These are phyloP conservation scores for Globisporangium sylvaticum DNA, from an alignment of 352 stramenopile species.

Conservation along the genomic window DNA sequence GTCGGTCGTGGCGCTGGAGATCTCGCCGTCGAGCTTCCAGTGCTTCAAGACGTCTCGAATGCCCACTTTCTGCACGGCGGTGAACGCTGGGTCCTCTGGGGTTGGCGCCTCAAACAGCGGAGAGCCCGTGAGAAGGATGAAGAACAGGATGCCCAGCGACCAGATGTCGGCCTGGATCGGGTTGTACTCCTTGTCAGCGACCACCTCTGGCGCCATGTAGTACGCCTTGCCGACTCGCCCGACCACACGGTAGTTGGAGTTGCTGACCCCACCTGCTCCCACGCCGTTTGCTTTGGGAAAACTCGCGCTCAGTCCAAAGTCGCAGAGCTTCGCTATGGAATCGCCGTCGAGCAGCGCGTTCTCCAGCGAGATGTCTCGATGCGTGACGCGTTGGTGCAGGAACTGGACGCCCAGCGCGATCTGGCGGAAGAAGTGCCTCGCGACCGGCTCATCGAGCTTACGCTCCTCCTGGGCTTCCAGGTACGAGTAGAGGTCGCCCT, in stretches of 20 bases:
- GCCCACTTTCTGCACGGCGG: too few species aligned
- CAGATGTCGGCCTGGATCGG: too few species aligned
- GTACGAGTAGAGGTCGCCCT: constrained; percentile 46
- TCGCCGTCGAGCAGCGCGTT: constrained; percentile 16
- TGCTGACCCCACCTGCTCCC: neutral
- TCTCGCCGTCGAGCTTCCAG: too few species aligned
- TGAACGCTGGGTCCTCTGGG: too few species aligned
- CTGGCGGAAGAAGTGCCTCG: constrained; percentile 13
- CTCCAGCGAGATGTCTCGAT: constrained; percentile 15
- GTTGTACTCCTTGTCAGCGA: too few species aligned
- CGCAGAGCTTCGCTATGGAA: constrained; percentile 7
- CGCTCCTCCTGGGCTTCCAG: constrained; percentile 10
- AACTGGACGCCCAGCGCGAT: constrained; percentile 13
- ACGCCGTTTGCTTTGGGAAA: neutral
- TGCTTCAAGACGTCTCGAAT: too few species aligned
- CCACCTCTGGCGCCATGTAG: too few species aligned
- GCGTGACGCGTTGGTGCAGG: constrained; percentile 11
- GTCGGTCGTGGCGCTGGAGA: too few species aligned
- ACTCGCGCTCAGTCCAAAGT: constrained; percentile 12
- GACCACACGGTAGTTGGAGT: neutral
- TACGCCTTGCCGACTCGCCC: neutral
- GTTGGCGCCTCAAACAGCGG: too few species aligned
- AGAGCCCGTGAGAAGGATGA: too few species aligned
- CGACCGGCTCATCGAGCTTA: constrained; percentile 8
- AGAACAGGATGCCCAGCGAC: too few species aligned